Evolutionary conservation across 805 yeast species (phyloP), one percentile per base, ranked within the genome.

Genomic region (Myxozyma vanderwaltii): DNA sequence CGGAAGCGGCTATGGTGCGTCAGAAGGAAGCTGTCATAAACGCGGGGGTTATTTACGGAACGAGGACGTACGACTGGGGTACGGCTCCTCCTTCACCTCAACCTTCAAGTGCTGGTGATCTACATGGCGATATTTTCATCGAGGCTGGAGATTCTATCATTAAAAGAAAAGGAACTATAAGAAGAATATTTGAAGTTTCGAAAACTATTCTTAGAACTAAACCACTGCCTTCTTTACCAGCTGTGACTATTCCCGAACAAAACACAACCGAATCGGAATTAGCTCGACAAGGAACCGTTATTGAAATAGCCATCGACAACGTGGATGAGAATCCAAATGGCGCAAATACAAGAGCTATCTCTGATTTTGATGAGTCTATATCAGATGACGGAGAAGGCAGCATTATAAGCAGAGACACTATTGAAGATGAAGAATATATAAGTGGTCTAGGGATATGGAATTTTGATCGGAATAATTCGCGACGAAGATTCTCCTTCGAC

Each of bases 61-160:
- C 82, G 13, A 69, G 81, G 33, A 77, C 78, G 12, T 82, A 80
- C 63, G 79, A 79, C 43, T 80, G 83, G 83, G 82, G 82, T 0
- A 45, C 61, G 1, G 29, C 43, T 8, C 51, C 51, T 29, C 3
- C 39, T 8, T 31, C 50, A 8, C 50, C 50, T 8, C n/a, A 26
- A 17, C 21, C 39, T 7, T 31, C 50, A 3, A 39, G 50, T 1
- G 19, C 19, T n/a, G 50, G 43, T 7, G 43, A 33, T 13, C 15
- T 29, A 3, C 24, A 4, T 21, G 29, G 33, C 23, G 33, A 19
- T 33, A 17, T 8, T 29, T 29, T 19, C 5, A 21, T 23, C 15
- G 48, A 5, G 7, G 7, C 21, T 13, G 2, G 15, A 38, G 17
- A 19, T 4, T 6, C n/a, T 3, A 15, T 7, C 2, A 26, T 35